Evolutionary conservation across 768 basidiomycete genomes (phyloP).

Genomic region (Pilatotrama ljubarskyi): DNA sequence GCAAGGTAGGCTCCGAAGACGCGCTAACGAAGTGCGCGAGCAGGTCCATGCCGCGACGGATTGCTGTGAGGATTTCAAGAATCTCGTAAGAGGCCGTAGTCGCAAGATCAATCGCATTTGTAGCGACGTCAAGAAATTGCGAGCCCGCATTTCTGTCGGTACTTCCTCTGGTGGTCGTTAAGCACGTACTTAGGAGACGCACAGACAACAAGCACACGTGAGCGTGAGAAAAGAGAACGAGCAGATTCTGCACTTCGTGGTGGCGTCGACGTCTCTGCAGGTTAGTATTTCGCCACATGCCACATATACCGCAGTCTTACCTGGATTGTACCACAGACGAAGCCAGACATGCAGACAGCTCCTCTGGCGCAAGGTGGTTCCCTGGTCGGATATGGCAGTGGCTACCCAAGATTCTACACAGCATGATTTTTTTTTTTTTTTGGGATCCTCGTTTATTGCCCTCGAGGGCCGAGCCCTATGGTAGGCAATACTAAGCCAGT

Average conservation of each 20-base stretch:
- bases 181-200: neutral
- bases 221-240: neutral
- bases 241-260: neutral
- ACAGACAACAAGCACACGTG: neutral
- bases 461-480: too few species aligned
- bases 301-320: too few species aligned
- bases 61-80: neutral
- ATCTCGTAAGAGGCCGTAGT: neutral
- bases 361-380: too few species aligned
- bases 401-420: too few species aligned
- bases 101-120: neutral
- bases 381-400: too few species aligned
- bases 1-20: neutral
- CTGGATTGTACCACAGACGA: too few species aligned
- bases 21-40: neutral
- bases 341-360: too few species aligned
- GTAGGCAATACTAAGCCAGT: neutral
- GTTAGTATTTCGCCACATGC: too few species aligned
- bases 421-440: neutral
- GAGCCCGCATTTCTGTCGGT: neutral
- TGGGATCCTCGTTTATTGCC: neutral
- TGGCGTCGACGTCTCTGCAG: too few species aligned
- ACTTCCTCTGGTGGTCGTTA: too few species aligned
- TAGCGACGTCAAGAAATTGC: neutral
- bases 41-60: neutral